Conservation (phyloP, 2,329 filamentous ascomycete genomes). For the Ambrosiella beaveri region DNA sequence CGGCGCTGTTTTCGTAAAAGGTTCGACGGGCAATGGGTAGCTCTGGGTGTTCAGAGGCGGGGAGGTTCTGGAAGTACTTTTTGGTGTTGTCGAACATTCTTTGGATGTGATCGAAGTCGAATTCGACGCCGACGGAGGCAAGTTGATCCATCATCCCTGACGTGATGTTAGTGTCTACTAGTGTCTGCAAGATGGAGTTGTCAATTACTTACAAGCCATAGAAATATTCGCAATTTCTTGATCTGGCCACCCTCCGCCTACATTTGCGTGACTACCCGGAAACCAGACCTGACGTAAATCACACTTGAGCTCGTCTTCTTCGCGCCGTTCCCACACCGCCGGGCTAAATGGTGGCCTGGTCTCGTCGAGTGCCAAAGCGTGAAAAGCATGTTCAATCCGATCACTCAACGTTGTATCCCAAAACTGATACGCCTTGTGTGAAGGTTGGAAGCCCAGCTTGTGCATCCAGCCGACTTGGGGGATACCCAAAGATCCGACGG, state of each 20-base stretch:
- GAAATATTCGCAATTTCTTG: conserved; percentile 24
- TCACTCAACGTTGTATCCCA: conserved; percentile 36
- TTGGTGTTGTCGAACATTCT: conserved; percentile 13
- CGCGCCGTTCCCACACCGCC: conserved; percentile 33
- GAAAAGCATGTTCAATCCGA: conserved; percentile 39
- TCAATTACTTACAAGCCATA: conserved; percentile 21
- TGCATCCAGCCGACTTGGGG: conserved; percentile 29
- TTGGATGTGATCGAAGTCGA: conserved; percentile 24
- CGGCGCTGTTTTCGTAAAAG: background rate
- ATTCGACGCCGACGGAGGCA: conserved; percentile 33
- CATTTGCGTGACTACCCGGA: conserved; percentile 52
- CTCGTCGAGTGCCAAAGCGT: conserved; percentile 42
- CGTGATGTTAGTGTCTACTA: background rate
- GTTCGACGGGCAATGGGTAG: conserved; percentile 28
- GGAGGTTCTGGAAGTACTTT: conserved; percentile 18
- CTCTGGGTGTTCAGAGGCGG: conserved; percentile 32
- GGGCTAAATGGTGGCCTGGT: conserved; percentile 36
- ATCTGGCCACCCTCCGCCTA: conserved; percentile 49
- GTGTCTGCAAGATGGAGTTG: background rate
- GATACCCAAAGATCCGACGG: conserved; percentile 26
- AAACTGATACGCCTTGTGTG: conserved; percentile 32
- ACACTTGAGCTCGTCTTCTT: conserved; percentile 5
- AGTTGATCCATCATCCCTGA: conserved; percentile 41
- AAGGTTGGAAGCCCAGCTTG: conserved; percentile 28
- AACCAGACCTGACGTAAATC: conserved; percentile 44